Evolutionary conservation across 2,329 filamentous ascomycete species (phyloP).

Genomic region (Calonectria pteridis): DNA sequence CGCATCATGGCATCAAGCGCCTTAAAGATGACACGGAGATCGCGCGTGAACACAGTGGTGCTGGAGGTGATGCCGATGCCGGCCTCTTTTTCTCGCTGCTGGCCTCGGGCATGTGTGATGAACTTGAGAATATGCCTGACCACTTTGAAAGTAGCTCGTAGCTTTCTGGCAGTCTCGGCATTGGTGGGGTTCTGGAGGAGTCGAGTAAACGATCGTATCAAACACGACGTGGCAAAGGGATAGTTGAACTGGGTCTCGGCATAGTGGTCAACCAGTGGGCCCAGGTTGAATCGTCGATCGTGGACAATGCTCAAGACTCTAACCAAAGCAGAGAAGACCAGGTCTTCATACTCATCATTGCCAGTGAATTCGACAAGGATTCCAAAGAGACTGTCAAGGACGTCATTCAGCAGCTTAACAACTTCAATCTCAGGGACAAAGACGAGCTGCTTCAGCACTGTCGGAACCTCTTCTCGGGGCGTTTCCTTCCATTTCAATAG

Average conservation of each 20-base stretch:
- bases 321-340: conserved; percentile 91
- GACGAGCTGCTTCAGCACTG: conserved; percentile 83
- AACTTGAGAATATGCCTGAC: conserved; percentile 94
- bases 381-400: conserved; percentile 91
- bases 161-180: conserved; percentile 82
- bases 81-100: conserved; percentile 90
- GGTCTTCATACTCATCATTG: conserved; percentile 90
- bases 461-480: conserved; percentile 76
- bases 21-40: conserved; percentile 89
- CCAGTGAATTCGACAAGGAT: conserved; percentile 93
- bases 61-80: conserved; percentile 86
- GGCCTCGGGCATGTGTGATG: conserved; percentile 87
- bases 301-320: conserved; percentile 93
- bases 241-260: conserved; percentile 91
- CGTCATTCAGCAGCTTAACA: conserved; percentile 90
- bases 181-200: conserved; percentile 87
- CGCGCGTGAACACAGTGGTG: conserved; percentile 80
- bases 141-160: conserved; percentile 95
- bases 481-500: conserved; percentile 89
- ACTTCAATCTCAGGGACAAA: conserved; percentile 98
- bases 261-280: conserved; percentile 91
- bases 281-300: conserved; percentile 92
- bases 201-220: conserved; percentile 88
- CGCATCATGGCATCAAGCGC: conserved; percentile 91
- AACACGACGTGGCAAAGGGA: conserved; percentile 88